These are phyloP conservation scores for Neurospora sp. DNA, from an alignment of 2,329 filamentous ascomycete species.

Conservation along the genomic window DNA sequence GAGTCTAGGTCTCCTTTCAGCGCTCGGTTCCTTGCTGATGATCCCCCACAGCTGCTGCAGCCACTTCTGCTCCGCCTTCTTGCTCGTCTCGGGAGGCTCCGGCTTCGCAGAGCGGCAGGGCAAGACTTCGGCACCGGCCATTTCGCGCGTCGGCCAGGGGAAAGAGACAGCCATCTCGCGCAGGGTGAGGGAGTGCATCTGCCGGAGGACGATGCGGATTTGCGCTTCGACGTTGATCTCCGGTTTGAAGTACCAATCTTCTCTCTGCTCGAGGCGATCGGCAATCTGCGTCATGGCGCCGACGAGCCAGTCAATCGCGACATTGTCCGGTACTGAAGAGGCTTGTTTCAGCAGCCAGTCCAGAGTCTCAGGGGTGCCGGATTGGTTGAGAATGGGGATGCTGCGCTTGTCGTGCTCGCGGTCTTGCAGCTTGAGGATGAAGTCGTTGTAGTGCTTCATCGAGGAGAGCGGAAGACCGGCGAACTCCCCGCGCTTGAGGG, in stretches of 20 bases:
- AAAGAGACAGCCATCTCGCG: slow-evolving; percentile 28
- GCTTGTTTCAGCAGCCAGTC: slow-evolving; percentile 26
- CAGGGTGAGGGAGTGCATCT: slow-evolving; percentile 22
- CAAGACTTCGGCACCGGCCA: slow-evolving; percentile 26
- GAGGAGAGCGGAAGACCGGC: slow-evolving; percentile 22
- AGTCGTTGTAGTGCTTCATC: slow-evolving; percentile 26
- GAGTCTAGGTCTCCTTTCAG: neutral
- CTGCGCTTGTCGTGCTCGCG: slow-evolving; percentile 28
- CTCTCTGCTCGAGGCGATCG: slow-evolving; percentile 21
- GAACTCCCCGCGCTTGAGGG: slow-evolving; percentile 21
- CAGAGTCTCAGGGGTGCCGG: slow-evolving; percentile 24
- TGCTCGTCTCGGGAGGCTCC: slow-evolving; percentile 7
- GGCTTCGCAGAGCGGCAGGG: slow-evolving; percentile 26
- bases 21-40: slow-evolving; percentile 12
- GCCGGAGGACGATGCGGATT: slow-evolving; percentile 24
- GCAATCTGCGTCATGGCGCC: slow-evolving; percentile 25
- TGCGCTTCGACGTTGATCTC: slow-evolving; percentile 23
- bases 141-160: slow-evolving; percentile 27
- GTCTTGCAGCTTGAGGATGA: slow-evolving; percentile 25
- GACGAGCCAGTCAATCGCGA: slow-evolving; percentile 25
- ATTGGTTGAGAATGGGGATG: slow-evolving; percentile 26
- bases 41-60: slow-evolving; percentile 22
- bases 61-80: slow-evolving; percentile 25
- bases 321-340: slow-evolving; percentile 21
- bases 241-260: slow-evolving; percentile 22